phyloP scores from a whole-genome alignment of 805 yeast genomes.

The Candida caryicola region DNA sequence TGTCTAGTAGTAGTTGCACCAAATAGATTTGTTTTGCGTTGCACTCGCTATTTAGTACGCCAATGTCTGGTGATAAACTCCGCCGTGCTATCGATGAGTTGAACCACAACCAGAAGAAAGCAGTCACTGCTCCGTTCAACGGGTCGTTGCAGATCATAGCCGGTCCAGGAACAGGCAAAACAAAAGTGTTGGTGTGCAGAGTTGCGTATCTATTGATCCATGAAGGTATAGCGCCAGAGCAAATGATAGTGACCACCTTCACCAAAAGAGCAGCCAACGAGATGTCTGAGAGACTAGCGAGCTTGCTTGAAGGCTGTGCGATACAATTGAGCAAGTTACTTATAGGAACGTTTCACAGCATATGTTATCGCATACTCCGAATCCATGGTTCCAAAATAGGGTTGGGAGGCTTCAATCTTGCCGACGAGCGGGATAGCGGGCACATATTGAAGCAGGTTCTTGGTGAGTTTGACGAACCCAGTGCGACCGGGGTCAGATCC shows the following conservation, averaged over 20 bases:
- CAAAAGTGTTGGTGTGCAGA: slow-evolving; percentile 75
- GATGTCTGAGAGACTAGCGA: slow-evolving; percentile 60
- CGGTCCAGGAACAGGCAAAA: slow-evolving; percentile 72
- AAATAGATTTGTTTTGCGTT: too few species aligned
- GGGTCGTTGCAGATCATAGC: slow-evolving; percentile 51
- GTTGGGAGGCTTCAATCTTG: slow-evolving; percentile 46
- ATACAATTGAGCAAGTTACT: slow-evolving; percentile 46
- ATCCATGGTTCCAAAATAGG: slow-evolving; percentile 54
- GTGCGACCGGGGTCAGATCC: slow-evolving; percentile 13
- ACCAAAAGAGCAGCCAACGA: slow-evolving; percentile 91
- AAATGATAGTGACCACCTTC: slow-evolving; percentile 83
- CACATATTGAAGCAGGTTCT: slow-evolving; percentile 46
- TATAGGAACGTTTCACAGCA: slow-evolving; percentile 89
- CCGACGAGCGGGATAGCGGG: slow-evolving; percentile 61
- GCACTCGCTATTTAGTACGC: too few species aligned
- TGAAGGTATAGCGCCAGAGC: slow-evolving; percentile 52
- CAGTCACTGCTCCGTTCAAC: slow-evolving; percentile 40
- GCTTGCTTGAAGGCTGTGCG: slow-evolving; percentile 30
- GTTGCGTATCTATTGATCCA: slow-evolving; percentile 65
- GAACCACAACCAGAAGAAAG: slow-evolving; percentile 41
- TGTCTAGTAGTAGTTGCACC: too few species aligned
- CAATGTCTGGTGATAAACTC: background rate
- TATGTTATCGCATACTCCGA: slow-evolving; percentile 61
- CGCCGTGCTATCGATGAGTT: slow-evolving; percentile 19
- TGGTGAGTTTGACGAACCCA: slow-evolving; percentile 20